Evolutionary conservation across 1,139 yeast species (phyloP).

Genomic region (Pichia sp.): DNA sequence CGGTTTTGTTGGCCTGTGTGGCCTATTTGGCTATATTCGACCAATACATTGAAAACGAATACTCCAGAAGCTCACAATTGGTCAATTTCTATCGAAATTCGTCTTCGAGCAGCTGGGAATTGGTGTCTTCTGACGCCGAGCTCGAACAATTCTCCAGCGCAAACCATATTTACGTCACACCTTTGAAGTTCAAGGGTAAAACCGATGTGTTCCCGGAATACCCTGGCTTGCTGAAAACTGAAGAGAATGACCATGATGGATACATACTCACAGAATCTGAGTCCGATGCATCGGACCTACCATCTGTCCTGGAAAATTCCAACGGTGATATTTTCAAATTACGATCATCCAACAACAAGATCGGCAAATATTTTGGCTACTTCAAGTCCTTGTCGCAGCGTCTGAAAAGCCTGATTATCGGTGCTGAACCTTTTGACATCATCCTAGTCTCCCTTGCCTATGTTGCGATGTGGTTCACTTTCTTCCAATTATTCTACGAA

Average conservation of each 20-base stretch:
- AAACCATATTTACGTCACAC: constrained; percentile 45
- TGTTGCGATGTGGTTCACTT: constrained; percentile 84
- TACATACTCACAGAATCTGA: constrained; percentile 27
- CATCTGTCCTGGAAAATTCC: constrained; percentile 41
- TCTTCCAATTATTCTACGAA: constrained; percentile 70
- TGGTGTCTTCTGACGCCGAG: constrained; percentile 8
- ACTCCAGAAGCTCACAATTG: constrained; percentile 16
- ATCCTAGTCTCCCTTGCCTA: constrained; percentile 79
- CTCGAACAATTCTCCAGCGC: constrained; percentile 15
- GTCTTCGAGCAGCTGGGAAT: constrained; percentile 10
- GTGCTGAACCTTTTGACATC: constrained; percentile 87
- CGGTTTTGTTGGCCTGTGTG: constrained; percentile 72
- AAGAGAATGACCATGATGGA: constrained; percentile 27
- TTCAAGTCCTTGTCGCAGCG: constrained; percentile 43
- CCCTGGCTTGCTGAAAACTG: constrained; percentile 26
- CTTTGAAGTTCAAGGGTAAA: constrained; percentile 46
- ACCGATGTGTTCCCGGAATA: constrained; percentile 28
- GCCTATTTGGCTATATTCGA: constrained; percentile 82
- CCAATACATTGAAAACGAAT: constrained; percentile 48
- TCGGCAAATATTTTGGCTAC: constrained; percentile 65
- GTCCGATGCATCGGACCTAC: constrained; percentile 32
- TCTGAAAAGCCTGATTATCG: constrained; percentile 51
- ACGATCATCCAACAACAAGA: constrained; percentile 54
- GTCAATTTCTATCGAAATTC: constrained; percentile 12
- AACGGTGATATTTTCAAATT: constrained; percentile 49